phyloP scores from a whole-genome alignment of 257 asterid genomes.

The Coffea canephora region DNA sequence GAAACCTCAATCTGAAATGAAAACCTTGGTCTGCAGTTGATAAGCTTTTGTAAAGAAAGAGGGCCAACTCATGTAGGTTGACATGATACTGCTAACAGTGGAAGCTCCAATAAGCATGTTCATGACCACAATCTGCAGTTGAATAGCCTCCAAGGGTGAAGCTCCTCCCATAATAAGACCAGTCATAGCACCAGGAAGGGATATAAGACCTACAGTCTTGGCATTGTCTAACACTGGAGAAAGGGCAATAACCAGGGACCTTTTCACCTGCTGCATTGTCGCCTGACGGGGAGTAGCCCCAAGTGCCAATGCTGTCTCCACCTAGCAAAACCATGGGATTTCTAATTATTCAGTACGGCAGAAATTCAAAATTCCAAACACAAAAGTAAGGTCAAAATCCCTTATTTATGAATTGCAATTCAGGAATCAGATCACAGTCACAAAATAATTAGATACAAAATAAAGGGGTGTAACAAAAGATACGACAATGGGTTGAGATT shows the following conservation, averaged over 20 bases:
- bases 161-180: constrained; percentile 99
- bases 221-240: constrained; percentile 94
- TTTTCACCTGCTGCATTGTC: constrained; percentile 74
- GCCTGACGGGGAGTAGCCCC: constrained; percentile 98
- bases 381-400: not conserved
- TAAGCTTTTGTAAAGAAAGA: constrained; percentile 85
- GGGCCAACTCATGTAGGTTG: constrained; percentile 90
- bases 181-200: constrained; percentile 97
- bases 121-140: constrained; percentile 82
- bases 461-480: not conserved
- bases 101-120: constrained; percentile 93
- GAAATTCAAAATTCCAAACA: not conserved
- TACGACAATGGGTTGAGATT: not conserved
- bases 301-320: constrained; percentile 86
- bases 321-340: constrained; percentile 32
- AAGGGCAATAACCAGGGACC: constrained; percentile 74
- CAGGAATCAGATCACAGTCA: not conserved
- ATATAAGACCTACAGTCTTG: constrained; percentile 80
- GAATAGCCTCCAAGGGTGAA: constrained; percentile 89
- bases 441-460: not conserved
- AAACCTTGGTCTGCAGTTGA: constrained; percentile 70
- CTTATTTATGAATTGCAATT: not conserved
- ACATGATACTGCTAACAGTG: constrained; percentile 70
- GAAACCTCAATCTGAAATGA: constrained; percentile 44
- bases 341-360: too few relatives aligned